A percentile compares a stretch with the other conserved stretches of the same genome.
Evolutionary conservation across 805 yeast genomes (phyloP).

Genomic region (Diddensiella transvaalensis): DNA sequence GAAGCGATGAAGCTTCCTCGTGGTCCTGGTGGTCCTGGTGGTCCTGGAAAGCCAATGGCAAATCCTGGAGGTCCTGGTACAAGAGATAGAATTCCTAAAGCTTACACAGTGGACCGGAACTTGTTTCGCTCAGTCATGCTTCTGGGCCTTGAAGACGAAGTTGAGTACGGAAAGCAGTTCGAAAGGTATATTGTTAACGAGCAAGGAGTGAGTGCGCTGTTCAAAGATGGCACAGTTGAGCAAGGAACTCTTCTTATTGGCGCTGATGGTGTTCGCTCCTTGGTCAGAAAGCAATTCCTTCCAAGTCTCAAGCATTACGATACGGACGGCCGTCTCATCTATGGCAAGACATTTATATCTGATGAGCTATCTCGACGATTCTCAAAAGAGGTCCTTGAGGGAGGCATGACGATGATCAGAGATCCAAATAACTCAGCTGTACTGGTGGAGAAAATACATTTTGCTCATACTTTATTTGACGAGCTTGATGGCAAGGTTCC

Average conservation of each 20-base stretch:
- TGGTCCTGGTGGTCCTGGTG: neutral
- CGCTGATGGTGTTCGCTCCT: conserved; percentile 2
- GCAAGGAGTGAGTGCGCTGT: neutral
- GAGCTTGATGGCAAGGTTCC: neutral
- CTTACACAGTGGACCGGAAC: conserved; percentile 3
- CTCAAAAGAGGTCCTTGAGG: neutral
- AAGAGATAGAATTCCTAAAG: no score
- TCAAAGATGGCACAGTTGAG: conserved; percentile 1
- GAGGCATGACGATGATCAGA: neutral
- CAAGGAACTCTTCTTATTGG: conserved; percentile 2
- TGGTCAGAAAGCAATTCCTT: conserved; percentile 1
- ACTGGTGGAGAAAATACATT: neutral
- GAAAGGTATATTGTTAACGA: neutral
- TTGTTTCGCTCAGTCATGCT: neutral
- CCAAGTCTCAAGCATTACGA: neutral
- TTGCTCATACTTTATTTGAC: neutral
- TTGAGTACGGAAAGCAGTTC: conserved; percentile 1
- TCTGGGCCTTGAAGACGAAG: neutral
- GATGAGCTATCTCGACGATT: neutral
- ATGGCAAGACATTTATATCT: conserved; percentile 1
- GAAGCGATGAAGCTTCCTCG: neutral
- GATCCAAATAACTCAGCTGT: neutral
- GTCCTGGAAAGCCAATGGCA: no score
- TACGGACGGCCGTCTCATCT: neutral
- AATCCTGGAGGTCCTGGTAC: neutral